Base-by-base conservation (phyloP, 2,329 filamentous ascomycete genomes). In the Penicillium verrucosum region DNA sequence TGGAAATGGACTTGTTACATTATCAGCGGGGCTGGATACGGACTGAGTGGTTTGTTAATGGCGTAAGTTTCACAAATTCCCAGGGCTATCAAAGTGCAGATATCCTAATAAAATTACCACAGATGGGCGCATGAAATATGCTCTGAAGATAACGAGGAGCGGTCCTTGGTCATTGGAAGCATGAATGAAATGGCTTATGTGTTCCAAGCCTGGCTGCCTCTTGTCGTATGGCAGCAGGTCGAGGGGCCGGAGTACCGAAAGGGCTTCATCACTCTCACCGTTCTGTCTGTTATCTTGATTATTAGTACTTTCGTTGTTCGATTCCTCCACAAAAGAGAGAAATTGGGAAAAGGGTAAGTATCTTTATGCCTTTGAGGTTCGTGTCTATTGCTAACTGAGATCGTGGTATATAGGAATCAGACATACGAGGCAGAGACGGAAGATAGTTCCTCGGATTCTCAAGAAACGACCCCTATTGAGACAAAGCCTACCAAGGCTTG, bases 171-270 rank as follows among this genome's bases (percentile, higher is more conserved):
- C 0, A 80, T 86, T 0, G 86, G 79, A 0, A 74, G 78, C 16
- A 89, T 89, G 84, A 89, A 89, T 58, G 81, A 87, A 66, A 81
- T 89, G 75, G 86, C 85, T 0, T 88, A 89, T 58, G 85, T 88
- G 1, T 72, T 90, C 42, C 85, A 89, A 65, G 84, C 86, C 0
- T 89, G 86, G 86, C 68, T 90, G 41, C 87, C 87, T 7, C 77
- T 87, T 32, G 67, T 88, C 9, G 79, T 88, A 10, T 89, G 85
- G 86, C 82, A 85, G 71, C 83, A 86, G 65, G 77, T 85, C 0
- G 84, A 88, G 55, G 82, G 81, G 0, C 85, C 86, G 0, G 61
- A 74, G 42, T 89, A 88, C 37, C 67, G 61, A 0, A 87, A 87
- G 63, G 86, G 85, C 0, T 87, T 81, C 49, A 77, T 83, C 10